Base-by-base conservation (phyloP, 306 rosid species). In the Cucumis melo region DNA sequence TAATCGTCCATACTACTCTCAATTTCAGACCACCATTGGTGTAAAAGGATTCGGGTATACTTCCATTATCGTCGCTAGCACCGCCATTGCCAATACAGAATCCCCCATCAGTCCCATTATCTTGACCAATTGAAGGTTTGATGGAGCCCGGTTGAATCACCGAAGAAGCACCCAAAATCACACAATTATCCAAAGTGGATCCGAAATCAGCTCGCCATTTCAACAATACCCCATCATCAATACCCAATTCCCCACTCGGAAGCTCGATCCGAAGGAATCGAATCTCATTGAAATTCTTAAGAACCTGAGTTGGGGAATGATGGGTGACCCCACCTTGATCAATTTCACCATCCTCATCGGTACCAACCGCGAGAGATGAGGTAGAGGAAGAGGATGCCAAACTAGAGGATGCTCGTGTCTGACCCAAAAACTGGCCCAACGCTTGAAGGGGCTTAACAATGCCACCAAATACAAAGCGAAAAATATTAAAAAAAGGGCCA, bases 141-240 rank as follows among this genome's bases (percentile, higher is more conserved):
- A 74, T 56, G 19, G 85, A 75, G 0, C 87, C 85, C 0, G 91
- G 78, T 2, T 80, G 79, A 53, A 83, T 66, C 8, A 87, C 96
- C 1, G 98, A 87, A 51, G 97, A 92, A 5, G 99, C 99, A 3
- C 99, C 99, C 6, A 95, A 82, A 56, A 95, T 92, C 0, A 95
- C 96, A 77, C 99, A 95, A 79, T 89, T 92, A 81, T 95, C 98
- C 29, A 95, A 79, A 20, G 99, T 95, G 1, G 98, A 95, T 1
- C 99, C 99, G 42, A 90, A 95, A 80, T 89, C 98, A 20, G 99
- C 99, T 24, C 96, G 83, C 99, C 99, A 95, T 60, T 90, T 95
- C 56, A 95, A 84, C 81, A 95, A 59, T 15, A 95, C 93, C n/a
- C 98, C 99, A 39, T 92, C 99, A 6, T 95, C 99, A 9, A 95